A percentile compares a stretch with the other conserved stretches of the same genome.
Evolutionary conservation across 2,329 filamentous ascomycete genomes (phyloP).

Genomic region (Hymenoscyphus occultus): DNA sequence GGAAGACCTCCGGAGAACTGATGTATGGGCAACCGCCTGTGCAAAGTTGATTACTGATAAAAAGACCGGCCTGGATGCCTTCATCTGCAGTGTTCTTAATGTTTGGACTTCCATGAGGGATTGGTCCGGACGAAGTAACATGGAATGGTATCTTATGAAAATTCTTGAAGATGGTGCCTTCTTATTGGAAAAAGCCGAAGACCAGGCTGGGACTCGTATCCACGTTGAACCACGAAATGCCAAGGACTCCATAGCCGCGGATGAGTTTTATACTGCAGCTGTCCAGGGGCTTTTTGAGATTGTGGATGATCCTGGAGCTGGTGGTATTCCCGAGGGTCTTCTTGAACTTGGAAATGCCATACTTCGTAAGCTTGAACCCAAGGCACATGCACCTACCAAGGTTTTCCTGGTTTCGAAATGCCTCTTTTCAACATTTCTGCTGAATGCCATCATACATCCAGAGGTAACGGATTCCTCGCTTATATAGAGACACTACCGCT

Average conservation of each 20-base stretch:
- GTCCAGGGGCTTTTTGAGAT: constrained; percentile 80
- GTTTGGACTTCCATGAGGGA: constrained; percentile 83
- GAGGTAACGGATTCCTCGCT: constrained; percentile 56
- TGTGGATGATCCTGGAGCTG: constrained; percentile 78
- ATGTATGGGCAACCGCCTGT: constrained; percentile 85
- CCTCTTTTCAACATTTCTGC: constrained; percentile 85
- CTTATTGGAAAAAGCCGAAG: constrained; percentile 79
- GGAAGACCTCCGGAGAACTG: constrained; percentile 75
- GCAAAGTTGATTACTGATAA: constrained; percentile 77
- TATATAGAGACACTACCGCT: constrained; percentile 16
- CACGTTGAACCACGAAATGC: constrained; percentile 70
- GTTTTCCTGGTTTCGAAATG: constrained; percentile 86
- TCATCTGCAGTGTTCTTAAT: constrained; percentile 81
- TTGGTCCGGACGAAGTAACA: constrained; percentile 84
- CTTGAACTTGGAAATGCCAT: constrained; percentile 84
- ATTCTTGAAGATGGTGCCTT: constrained; percentile 91
- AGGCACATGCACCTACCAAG: constrained; percentile 70
- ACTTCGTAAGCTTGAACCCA: constrained; percentile 69
- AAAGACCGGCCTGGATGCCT: constrained; percentile 73
- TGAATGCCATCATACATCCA: constrained; percentile 81
- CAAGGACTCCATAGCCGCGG: constrained; percentile 77
- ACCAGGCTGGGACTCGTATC: constrained; percentile 68
- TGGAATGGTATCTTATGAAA: constrained; percentile 94
- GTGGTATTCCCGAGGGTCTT: constrained; percentile 81
- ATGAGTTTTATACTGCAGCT: constrained; percentile 84